Conservation (phyloP, 1,284 basidiomycete genomes). For the Tetrapyrgos nigripes region DNA sequence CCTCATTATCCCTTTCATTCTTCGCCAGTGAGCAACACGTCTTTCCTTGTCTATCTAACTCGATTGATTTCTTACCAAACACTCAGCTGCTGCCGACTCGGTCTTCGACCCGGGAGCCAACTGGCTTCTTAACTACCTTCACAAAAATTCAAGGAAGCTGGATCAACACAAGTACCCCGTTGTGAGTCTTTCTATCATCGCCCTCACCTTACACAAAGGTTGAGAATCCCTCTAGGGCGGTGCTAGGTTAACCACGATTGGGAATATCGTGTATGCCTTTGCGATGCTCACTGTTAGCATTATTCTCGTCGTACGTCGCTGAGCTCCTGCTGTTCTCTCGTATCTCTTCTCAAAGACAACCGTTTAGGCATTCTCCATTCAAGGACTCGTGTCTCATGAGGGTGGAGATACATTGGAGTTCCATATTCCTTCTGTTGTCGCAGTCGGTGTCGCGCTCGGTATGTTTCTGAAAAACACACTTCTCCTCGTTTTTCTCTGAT, state of each 20-base stretch:
- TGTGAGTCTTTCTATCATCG: neutral
- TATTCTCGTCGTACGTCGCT: conserved; percentile 78
- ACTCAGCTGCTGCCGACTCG: conserved; percentile 75
- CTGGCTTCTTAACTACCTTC: conserved; percentile 81
- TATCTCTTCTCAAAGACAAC: neutral
- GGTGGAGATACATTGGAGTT: conserved; percentile 68
- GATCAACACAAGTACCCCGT: conserved; percentile 91
- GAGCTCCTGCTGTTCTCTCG: neutral
- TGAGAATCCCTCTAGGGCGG: conserved; percentile 57
- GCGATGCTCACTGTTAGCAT: conserved; percentile 65
- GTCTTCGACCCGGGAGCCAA: conserved; percentile 95
- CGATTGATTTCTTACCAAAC: neutral
- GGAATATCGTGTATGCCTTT: conserved; percentile 81
- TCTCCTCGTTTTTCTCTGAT: neutral
- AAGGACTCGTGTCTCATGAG: conserved; percentile 67
- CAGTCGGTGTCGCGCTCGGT: conserved; percentile 86
- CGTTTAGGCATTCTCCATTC: conserved; percentile 51
- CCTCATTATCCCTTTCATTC: conserved; percentile 84
- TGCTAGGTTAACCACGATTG: conserved; percentile 88
- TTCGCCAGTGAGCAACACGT: conserved; percentile 61
- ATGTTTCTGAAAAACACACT: conserved; percentile 17
- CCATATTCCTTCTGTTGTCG: conserved; percentile 82
- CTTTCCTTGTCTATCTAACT: neutral
- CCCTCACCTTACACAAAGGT: neutral
- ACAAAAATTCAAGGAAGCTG: conserved; percentile 76